Evolutionary conservation across 768 basidiomycete genomes (phyloP).

Genomic region (Lactarius sp.): DNA sequence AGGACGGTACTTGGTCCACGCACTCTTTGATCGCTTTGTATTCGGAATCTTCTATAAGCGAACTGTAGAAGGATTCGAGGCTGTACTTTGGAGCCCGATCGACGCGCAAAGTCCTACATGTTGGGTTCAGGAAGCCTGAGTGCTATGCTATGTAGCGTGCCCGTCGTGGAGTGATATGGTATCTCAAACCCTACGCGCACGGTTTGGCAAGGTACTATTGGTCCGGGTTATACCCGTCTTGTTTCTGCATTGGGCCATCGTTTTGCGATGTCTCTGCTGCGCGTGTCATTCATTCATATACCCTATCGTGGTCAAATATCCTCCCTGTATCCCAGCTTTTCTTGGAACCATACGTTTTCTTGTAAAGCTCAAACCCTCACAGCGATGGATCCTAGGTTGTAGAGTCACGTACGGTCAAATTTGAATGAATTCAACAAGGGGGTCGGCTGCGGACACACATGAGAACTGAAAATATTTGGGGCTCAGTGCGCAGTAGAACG

Average conservation of each 20-base stretch:
- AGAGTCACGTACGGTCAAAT: neutral
- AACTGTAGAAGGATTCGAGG: constrained; percentile 43
- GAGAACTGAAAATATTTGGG: neutral
- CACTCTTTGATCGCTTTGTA: constrained; percentile 51
- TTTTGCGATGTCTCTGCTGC: neutral
- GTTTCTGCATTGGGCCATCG: neutral
- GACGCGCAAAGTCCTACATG: neutral
- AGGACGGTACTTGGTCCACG: constrained; percentile 47
- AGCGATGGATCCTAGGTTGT: neutral
- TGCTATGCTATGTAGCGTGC: neutral
- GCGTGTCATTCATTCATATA: neutral
- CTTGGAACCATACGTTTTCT: neutral
- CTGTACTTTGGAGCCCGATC: constrained; percentile 31
- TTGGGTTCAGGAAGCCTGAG: neutral
- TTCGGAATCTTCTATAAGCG: constrained; percentile 59
- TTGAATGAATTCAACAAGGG: too few species aligned
- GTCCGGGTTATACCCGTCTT: neutral
- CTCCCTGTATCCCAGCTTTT: neutral
- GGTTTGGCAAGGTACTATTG: too few species aligned
- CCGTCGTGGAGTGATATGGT: constrained; percentile 34
- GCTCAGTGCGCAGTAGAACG: neutral
- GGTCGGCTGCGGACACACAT: neutral
- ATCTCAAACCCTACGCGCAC: constrained; percentile 48
- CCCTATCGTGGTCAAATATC: neutral
- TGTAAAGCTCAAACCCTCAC: neutral